Evolutionary conservation across 768 basidiomycete genomes (phyloP).

Genomic region (Jaapia argillacea): DNA sequence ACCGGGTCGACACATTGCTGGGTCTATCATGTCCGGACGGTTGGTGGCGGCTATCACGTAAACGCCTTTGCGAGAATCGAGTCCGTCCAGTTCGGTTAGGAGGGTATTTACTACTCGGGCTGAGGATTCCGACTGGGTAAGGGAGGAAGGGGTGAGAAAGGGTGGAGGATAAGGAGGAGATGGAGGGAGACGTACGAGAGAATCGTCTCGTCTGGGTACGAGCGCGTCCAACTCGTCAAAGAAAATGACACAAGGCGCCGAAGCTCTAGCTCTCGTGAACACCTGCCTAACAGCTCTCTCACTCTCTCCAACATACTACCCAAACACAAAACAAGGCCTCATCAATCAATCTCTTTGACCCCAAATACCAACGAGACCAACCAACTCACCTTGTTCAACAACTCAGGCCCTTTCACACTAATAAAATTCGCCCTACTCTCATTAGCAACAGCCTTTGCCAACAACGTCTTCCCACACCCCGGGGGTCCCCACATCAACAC

Average conservation of each 20-base stretch:
- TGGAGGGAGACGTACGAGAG: conserved; percentile 45
- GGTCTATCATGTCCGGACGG: conserved; percentile 95
- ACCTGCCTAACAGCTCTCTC: conserved; percentile 92
- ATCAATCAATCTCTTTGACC: background rate
- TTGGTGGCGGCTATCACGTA: conserved; percentile 95
- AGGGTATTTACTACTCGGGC: conserved; percentile 91
- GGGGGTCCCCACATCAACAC: conserved; percentile 99
- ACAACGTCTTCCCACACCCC: conserved; percentile 92
- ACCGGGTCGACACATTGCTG: conserved; percentile 95
- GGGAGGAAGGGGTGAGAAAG: background rate
- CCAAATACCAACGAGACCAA: background rate
- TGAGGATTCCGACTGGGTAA: conserved; percentile 84
- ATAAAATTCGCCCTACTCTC: conserved; percentile 96
- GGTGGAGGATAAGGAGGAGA: conserved; percentile 1
- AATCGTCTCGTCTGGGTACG: conserved; percentile 85
- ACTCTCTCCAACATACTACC: conserved; percentile 93
- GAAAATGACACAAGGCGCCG: conserved; percentile 90
- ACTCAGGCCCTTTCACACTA: conserved; percentile 93
- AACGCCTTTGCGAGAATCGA: conserved; percentile 77
- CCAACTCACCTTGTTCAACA: conserved; percentile 84
- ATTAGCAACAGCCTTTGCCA: conserved; percentile 98
- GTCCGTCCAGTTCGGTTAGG: conserved; percentile 87
- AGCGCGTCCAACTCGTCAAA: conserved; percentile 93
- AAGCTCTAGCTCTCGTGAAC: conserved; percentile 88
- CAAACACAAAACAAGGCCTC: conserved; percentile 1